phyloP scores from a whole-genome alignment of 108 stramenopile genomes.

The Thalassiosira profunda region DNA sequence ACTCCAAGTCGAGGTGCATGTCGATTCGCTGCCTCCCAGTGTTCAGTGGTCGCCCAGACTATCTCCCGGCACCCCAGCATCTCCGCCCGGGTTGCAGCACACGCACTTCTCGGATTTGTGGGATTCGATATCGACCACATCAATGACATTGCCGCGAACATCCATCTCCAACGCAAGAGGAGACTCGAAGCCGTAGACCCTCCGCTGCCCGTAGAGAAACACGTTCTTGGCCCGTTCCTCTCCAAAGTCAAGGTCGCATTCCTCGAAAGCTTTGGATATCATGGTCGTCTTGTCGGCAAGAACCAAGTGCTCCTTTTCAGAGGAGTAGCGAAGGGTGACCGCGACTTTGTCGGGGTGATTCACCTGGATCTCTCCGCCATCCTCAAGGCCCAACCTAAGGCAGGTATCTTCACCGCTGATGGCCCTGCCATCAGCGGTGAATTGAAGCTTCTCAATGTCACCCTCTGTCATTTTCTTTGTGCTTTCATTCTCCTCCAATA shows the following conservation, averaged over 20 bases:
- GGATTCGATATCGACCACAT: neutral
- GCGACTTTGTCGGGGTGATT: neutral
- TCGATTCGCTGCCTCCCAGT: too few relatives aligned
- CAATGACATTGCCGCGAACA: neutral
- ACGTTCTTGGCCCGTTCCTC: neutral
- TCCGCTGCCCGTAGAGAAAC: neutral
- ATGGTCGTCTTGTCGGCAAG: constrained; percentile 6
- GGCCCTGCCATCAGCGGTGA: neutral
- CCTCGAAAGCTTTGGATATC: neutral
- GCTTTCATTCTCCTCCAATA: neutral
- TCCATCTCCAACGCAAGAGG: neutral
- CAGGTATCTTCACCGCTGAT: too few relatives aligned
- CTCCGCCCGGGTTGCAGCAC: constrained; percentile 2
- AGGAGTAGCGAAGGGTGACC: neutral
- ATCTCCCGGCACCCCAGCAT: neutral
- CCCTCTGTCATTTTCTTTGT: too few relatives aligned
- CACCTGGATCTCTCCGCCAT: neutral
- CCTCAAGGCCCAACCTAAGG: neutral
- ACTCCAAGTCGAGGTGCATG: too few relatives aligned
- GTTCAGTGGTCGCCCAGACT: constrained; percentile 3
- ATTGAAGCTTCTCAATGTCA: constrained; percentile 14
- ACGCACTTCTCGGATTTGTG: constrained; percentile 7
- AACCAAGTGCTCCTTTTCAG: neutral
- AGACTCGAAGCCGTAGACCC: constrained; percentile 2
- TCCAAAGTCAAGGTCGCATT: neutral